Conservation (phyloP, 2,329 filamentous ascomycete genomes). For the Colletotrichum cuscutae region DNA sequence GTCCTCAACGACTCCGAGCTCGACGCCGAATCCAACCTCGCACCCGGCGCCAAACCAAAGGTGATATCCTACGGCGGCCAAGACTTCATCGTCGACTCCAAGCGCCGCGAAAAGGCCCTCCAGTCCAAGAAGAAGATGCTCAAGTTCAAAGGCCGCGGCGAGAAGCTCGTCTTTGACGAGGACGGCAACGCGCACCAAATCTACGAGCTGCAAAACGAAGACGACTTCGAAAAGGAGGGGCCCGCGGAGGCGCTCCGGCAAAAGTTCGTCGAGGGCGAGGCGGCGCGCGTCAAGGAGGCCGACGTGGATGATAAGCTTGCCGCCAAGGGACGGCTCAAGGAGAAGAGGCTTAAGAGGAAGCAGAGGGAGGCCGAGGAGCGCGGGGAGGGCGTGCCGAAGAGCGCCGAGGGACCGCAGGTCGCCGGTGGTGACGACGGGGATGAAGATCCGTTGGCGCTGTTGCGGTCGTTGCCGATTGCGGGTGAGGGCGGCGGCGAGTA, state of each 20-base stretch:
- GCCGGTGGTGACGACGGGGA: slow-evolving; percentile 49
- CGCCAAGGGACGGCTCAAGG: slow-evolving; percentile 81
- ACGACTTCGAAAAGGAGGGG: slow-evolving; percentile 80
- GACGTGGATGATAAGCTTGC: slow-evolving; percentile 86
- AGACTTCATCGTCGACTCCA: slow-evolving; percentile 88
- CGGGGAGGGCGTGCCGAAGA: slow-evolving; percentile 42
- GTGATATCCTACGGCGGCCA: slow-evolving; percentile 76
- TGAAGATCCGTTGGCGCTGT: slow-evolving; percentile 66
- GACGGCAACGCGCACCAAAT: slow-evolving; percentile 86
- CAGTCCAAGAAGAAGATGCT: slow-evolving; percentile 94
- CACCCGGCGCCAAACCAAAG: slow-evolving; percentile 56
- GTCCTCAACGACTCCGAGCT: slow-evolving; percentile 79
- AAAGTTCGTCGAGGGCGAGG: slow-evolving; percentile 82
- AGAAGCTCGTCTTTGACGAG: slow-evolving; percentile 91
- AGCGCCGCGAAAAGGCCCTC: slow-evolving; percentile 94
- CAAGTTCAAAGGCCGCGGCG: slow-evolving; percentile 88
- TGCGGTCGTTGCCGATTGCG: slow-evolving; percentile 66
- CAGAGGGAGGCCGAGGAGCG: slow-evolving; percentile 68
- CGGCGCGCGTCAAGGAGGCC: slow-evolving; percentile 74
- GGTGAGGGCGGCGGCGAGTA: slow-evolving; percentile 47
- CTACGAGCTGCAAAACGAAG: slow-evolving; percentile 90
- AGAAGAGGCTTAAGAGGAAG: slow-evolving; percentile 81
- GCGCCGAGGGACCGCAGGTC: slow-evolving; percentile 26
- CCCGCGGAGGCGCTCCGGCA: slow-evolving; percentile 79
- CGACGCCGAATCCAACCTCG: slow-evolving; percentile 58